These are phyloP conservation scores for Lactarius vividus DNA, from an alignment of 768 basidiomycete species.

Conservation along the genomic window DNA sequence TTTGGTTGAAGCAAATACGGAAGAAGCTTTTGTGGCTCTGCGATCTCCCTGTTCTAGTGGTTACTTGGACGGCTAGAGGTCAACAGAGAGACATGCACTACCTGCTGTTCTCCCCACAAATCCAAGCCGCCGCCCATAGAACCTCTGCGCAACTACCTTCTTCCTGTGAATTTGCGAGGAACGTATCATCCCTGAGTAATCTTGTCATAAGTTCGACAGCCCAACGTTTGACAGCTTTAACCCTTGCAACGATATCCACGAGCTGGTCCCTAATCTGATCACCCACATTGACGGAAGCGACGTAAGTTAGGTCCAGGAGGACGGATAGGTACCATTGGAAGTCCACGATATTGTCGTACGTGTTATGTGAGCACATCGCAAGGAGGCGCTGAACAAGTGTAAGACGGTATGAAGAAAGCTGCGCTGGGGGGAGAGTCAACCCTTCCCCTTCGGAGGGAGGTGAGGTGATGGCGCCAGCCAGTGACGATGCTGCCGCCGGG, in stretches of 20 bases:
- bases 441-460: constrained; percentile 36
- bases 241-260: constrained; percentile 83
- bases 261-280: constrained; percentile 76
- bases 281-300: constrained; percentile 80
- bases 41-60: constrained; percentile 55
- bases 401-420: constrained; percentile 84
- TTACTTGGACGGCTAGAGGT: not conserved
- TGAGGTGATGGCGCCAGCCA: constrained; percentile 53
- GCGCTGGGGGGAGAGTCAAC: constrained; percentile 49
- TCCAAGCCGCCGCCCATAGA: constrained; percentile 93
- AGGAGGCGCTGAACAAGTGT: constrained; percentile 79
- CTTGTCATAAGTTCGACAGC: constrained; percentile 84
- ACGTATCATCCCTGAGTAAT: constrained; percentile 72
- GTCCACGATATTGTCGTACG: constrained; percentile 84
- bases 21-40: constrained; percentile 71
- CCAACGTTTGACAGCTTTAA: constrained; percentile 68
- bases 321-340: constrained; percentile 99
- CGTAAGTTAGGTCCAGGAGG: constrained; percentile 85
- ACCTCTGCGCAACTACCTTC: constrained; percentile 79
- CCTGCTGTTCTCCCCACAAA: constrained; percentile 94
- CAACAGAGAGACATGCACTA: constrained; percentile 32
- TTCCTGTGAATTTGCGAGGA: constrained; percentile 64
- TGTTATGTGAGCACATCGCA: constrained; percentile 78
- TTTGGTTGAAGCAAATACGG: constrained; percentile 64
- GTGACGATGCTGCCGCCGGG: constrained; percentile 54